Evolutionary conservation across 495 filamentous ascomycete genomes (phyloP).

Genomic region (Neurospora tetrasperma): DNA sequence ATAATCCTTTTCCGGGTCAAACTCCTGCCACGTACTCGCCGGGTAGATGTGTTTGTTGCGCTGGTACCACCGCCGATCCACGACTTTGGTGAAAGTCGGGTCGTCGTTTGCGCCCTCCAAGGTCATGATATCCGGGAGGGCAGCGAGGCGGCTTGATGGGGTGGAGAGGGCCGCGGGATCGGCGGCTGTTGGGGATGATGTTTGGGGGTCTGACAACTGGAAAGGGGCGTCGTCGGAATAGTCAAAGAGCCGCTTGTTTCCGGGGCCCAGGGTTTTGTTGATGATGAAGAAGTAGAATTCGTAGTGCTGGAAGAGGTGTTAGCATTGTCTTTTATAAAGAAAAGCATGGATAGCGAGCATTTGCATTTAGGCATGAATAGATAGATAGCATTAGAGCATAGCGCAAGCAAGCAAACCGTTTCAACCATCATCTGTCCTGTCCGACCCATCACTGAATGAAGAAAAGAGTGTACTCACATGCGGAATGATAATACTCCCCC

Average conservation of each 20-base stretch:
- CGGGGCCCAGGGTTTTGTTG: constrained; percentile 68
- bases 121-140: constrained; percentile 20
- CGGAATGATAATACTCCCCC: constrained; percentile 85
- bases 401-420: background rate
- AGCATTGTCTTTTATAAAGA: constrained; percentile 1
- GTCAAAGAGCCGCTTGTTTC: constrained; percentile 63
- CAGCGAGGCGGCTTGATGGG: constrained; percentile 20
- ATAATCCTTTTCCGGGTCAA: constrained; percentile 83
- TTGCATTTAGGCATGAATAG: background rate
- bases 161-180: constrained; percentile 22
- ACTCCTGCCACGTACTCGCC: constrained; percentile 90
- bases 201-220: background rate
- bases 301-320: constrained; percentile 57
- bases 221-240: constrained; percentile 47
- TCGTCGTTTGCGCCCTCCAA: constrained; percentile 76
- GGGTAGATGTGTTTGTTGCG: constrained; percentile 96
- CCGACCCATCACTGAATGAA: background rate
- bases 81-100: constrained; percentile 79
- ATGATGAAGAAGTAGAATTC: constrained; percentile 95
- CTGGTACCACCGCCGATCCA: constrained; percentile 94
- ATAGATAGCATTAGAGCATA: background rate
- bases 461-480: constrained; percentile 53
- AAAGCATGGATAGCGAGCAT: background rate
- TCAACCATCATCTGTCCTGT: background rate
- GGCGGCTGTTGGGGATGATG: constrained; percentile 28